A percentile compares a stretch with the other conserved stretches of the same genome.
Conservation (phyloP, 345 rosid species). For the Adansonia digitata region DNA sequence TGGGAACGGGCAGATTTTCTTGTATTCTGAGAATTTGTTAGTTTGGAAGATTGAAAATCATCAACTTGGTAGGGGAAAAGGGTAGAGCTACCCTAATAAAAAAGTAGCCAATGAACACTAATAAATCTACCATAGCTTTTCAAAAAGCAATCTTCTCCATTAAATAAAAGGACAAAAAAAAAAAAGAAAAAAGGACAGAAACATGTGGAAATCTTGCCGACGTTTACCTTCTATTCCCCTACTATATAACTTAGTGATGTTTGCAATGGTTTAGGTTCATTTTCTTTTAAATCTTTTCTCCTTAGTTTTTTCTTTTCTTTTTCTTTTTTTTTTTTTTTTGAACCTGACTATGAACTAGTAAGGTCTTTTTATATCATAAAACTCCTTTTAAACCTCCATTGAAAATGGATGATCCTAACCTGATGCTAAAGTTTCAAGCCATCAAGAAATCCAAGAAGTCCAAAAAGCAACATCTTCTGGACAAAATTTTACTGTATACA, state of each 20-base stretch:
- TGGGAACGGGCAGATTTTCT: background rate
- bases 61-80: background rate
- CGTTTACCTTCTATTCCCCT: slow-evolving; percentile 11
- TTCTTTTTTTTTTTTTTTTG: too few species aligned
- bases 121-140: slow-evolving; percentile 27
- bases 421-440: slow-evolving; percentile 27
- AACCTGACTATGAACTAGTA: background rate
- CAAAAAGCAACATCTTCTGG: slow-evolving; percentile 26
- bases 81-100: background rate
- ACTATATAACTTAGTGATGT: slow-evolving; percentile 20
- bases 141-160: slow-evolving; percentile 18
- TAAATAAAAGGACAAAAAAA: slow-evolving; percentile 8
- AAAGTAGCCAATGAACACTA: slow-evolving; percentile 12
- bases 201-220: slow-evolving; percentile 14
- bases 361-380: background rate
- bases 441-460: slow-evolving; percentile 32
- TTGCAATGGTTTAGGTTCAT: slow-evolving; percentile 18
- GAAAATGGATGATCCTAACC: slow-evolving; percentile 26
- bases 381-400: background rate
- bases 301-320: too few species aligned
- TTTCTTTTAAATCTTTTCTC: slow-evolving; percentile 8
- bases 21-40: background rate
- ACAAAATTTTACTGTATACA: slow-evolving; percentile 21
- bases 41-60: background rate
- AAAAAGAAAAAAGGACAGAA: background rate